A percentile compares a stretch with the other conserved stretches of the same genome.
These are phyloP conservation scores for Pelargonium myrrhifolium DNA, from an alignment of 441 rosid genomes.

Conservation along the genomic window DNA sequence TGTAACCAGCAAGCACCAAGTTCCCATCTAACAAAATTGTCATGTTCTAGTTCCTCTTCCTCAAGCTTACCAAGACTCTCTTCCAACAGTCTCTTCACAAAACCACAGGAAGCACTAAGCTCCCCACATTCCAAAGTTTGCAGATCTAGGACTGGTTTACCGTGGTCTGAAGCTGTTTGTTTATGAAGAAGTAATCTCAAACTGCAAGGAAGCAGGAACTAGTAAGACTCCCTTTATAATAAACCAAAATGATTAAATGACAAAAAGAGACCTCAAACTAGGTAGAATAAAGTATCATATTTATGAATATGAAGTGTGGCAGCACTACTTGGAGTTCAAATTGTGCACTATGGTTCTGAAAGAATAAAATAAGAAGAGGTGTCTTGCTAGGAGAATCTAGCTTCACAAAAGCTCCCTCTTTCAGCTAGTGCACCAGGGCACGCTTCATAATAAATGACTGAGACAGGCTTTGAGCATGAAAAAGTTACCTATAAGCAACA, in stretches of 20 bases:
- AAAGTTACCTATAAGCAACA: background rate
- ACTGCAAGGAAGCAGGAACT: slow-evolving; percentile 35
- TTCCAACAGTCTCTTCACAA: slow-evolving; percentile 52
- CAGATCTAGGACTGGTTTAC: slow-evolving; percentile 37
- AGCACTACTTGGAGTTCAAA: background rate
- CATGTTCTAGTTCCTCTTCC: slow-evolving; percentile 34
- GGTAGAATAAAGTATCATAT: background rate
- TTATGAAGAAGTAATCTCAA: slow-evolving; percentile 70
- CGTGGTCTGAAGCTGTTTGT: slow-evolving; percentile 46
- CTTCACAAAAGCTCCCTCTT: background rate
- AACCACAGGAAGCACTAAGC: slow-evolving; percentile 46
- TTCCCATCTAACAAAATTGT: slow-evolving; percentile 61
- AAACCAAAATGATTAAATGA: background rate
- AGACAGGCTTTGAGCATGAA: background rate
- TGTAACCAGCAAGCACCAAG: slow-evolving; percentile 83
- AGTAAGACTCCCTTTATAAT: slow-evolving; percentile 11
- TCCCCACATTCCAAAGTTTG: slow-evolving; percentile 50
- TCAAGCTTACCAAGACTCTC: slow-evolving; percentile 63
- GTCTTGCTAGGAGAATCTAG: background rate
- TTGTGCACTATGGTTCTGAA: too few species aligned
- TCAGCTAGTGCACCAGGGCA: background rate
- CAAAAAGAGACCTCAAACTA: background rate
- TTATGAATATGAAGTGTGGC: background rate
- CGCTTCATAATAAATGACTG: too few species aligned
- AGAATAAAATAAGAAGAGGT: background rate